Percentiles rank a stretch among this genome's conserved stretches.
These are phyloP conservation scores for Aspergillus funiculosus DNA, from an alignment of 495 filamentous ascomycete species.

Conservation along the genomic window DNA sequence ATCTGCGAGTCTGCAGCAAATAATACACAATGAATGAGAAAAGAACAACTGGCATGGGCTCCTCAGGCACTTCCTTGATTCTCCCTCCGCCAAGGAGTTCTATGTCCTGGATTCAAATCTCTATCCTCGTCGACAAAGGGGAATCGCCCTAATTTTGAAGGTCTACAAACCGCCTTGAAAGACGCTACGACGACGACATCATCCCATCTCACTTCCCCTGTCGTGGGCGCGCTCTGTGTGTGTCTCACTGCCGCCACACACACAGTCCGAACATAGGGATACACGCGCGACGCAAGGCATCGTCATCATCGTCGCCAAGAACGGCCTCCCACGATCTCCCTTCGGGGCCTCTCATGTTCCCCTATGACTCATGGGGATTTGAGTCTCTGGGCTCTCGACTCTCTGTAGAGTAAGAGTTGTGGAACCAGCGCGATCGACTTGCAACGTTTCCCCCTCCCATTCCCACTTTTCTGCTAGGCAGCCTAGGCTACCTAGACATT, in stretches of 20 bases:
- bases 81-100: conserved; percentile 10
- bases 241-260: too few relatives aligned
- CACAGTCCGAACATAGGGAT: background rate
- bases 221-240: too few relatives aligned
- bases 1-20: background rate
- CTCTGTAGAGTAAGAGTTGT: background rate
- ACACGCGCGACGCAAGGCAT: conserved; percentile 22
- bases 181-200: background rate
- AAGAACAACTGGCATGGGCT: conserved; percentile 1
- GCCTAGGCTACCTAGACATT: too few relatives aligned
- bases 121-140: conserved; percentile 10
- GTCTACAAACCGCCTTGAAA: conserved; percentile 1
- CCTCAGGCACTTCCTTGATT: conserved; percentile 11
- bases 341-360: conserved; percentile 1
- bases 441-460: background rate
- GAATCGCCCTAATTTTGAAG: conserved; percentile 18
- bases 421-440: conserved; percentile 9
- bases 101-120: conserved; percentile 14
- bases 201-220: conserved; percentile 8
- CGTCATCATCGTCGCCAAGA: conserved; percentile 4
- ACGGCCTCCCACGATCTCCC: conserved; percentile 8
- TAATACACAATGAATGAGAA: conserved; percentile 2
- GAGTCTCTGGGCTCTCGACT: background rate
- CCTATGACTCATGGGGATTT: background rate
- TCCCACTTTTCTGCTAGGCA: background rate